Percentiles rank a stretch among this genome's conserved stretches.
Evolutionary conservation across 2,329 filamentous ascomycete genomes (phyloP).

Genomic region (Pseudogymnoascus sp.): DNA sequence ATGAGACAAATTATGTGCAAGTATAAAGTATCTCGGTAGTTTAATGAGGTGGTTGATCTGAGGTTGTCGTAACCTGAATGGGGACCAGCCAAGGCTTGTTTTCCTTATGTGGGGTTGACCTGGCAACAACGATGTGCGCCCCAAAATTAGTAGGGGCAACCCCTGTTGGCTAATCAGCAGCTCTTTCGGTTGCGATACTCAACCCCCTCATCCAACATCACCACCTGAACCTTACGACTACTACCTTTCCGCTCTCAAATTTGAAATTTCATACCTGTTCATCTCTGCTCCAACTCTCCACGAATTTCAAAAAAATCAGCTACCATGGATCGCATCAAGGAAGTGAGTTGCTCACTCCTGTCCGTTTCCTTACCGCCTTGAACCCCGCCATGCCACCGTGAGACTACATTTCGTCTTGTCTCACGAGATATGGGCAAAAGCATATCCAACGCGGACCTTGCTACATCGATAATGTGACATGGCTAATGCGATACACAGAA

Average conservation of each 20-base stretch:
- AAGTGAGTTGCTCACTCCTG: conserved; percentile 50
- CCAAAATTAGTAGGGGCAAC: conserved; percentile 11
- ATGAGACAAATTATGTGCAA: neutral
- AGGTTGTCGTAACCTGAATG: conserved; percentile 6
- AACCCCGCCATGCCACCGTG: neutral
- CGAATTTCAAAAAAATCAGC: conserved; percentile 17
- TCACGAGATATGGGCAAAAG: neutral
- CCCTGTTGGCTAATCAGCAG: conserved; percentile 10
- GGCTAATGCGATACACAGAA: conserved; percentile 47
- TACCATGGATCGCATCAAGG: conserved; percentile 83
- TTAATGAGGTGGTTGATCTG: conserved; percentile 9
- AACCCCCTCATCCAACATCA: conserved; percentile 9
- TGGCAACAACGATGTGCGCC: neutral
- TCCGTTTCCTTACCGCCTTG: conserved; percentile 4
- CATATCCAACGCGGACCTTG: neutral
- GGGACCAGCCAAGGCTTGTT: conserved; percentile 8
- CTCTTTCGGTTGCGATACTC: conserved; percentile 4
- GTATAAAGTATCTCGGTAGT: conserved; percentile 6
- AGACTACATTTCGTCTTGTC: neutral
- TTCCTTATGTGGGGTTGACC: conserved; percentile 5
- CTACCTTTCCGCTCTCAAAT: neutral
- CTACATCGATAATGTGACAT: neutral
- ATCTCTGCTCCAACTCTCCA: conserved; percentile 11
- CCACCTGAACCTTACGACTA: conserved; percentile 4
- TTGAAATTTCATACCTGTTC: conserved; percentile 4